Base-by-base conservation (phyloP, 495 filamentous ascomycete species). In the Aspergillus affinis region DNA sequence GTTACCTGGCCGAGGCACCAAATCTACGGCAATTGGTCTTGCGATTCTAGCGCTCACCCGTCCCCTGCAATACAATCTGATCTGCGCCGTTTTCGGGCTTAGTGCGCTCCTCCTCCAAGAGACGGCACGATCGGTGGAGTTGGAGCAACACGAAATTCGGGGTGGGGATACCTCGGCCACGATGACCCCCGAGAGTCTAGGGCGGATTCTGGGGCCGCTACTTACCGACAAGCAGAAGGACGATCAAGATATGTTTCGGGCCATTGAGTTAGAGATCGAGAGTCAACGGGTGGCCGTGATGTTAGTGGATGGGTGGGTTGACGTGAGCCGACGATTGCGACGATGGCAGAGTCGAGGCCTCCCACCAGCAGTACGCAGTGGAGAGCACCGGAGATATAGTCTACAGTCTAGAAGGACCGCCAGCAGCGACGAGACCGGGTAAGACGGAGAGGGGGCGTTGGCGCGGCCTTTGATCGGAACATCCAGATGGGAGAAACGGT, bases 31-130 rank as follows among this genome's bases (percentile, higher is more conserved):
- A 7, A 73, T 78, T 27, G 58, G 72, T 0, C 65, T 78, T 17
- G 77, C 77, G n/a, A 68, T 78, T 10, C 61, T 78, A 32, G 75
- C 72, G 4, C 54, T 74, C 51, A 71, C 73, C 9, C 69, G 61
- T 46, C 66, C 74, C 48, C 69, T 76, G 69, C 71, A 77, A 58
- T 63, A 74, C 23, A 71, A 75, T 29, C 68, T 80, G 19, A 72
- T 78, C 57, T 78, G 77, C 54, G 73, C 70, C 2, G 65, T 77
- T 0, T 74, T 78, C 59, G 77, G 75, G 6, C 63, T 80, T 6
- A 69, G 77, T 52, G 55, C 65, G 6, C 46, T 66, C 2, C 44
- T 78, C 41, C 54, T 75, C 12, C 61, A 72, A 44, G 63, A 71
- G 41, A 66, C 65, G 4, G 57, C 62, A 26, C 56, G 61, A 8